A percentile compares a stretch with the other conserved stretches of the same genome.
These are phyloP conservation scores for Fusarium tupiense DNA, from an alignment of 2,329 filamentous ascomycete species.

Conservation along the genomic window DNA sequence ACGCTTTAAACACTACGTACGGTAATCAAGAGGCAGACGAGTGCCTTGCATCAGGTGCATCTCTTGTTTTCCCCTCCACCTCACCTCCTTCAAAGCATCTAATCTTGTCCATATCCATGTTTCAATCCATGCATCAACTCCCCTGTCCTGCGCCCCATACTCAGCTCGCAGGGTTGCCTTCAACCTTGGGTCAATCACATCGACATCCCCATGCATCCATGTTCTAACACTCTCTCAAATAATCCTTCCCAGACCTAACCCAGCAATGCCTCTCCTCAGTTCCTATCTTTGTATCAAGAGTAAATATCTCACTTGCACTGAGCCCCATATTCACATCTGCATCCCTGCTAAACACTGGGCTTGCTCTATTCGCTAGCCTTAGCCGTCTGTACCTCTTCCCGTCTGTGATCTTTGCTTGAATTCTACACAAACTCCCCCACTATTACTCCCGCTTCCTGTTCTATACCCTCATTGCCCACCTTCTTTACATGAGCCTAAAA, in stretches of 20 bases:
- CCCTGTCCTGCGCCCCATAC: slow-evolving; percentile 44
- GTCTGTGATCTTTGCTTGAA: slow-evolving; percentile 35
- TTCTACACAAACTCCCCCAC: slow-evolving; percentile 42
- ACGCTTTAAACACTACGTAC: not conserved
- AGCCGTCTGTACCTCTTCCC: slow-evolving; percentile 39
- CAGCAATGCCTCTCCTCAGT: slow-evolving; percentile 43
- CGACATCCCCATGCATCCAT: slow-evolving; percentile 17
- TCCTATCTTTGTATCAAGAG: slow-evolving; percentile 41
- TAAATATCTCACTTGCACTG: slow-evolving; percentile 33
- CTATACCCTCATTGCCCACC: slow-evolving; percentile 45
- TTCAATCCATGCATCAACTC: slow-evolving; percentile 12
- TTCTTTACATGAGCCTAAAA: slow-evolving; percentile 47
- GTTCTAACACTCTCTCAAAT: slow-evolving; percentile 21
- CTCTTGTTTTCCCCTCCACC: slow-evolving; percentile 14
- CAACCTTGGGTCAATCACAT: slow-evolving; percentile 34
- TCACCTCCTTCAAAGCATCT: slow-evolving; percentile 23
- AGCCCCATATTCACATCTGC: slow-evolving; percentile 25
- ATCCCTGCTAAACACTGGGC: slow-evolving; percentile 30
- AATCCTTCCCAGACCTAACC: slow-evolving; percentile 19
- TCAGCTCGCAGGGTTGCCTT: slow-evolving; percentile 46
- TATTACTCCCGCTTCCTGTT: slow-evolving; percentile 36
- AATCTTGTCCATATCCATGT: slow-evolving; percentile 18
- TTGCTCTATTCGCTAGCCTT: slow-evolving; percentile 32
- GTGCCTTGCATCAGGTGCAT: slow-evolving; percentile 40
- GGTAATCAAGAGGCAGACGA: slow-evolving; percentile 8